phyloP scores from a whole-genome alignment of 768 basidiomycete genomes.

The Rhodotorula kratochvilovae region DNA sequence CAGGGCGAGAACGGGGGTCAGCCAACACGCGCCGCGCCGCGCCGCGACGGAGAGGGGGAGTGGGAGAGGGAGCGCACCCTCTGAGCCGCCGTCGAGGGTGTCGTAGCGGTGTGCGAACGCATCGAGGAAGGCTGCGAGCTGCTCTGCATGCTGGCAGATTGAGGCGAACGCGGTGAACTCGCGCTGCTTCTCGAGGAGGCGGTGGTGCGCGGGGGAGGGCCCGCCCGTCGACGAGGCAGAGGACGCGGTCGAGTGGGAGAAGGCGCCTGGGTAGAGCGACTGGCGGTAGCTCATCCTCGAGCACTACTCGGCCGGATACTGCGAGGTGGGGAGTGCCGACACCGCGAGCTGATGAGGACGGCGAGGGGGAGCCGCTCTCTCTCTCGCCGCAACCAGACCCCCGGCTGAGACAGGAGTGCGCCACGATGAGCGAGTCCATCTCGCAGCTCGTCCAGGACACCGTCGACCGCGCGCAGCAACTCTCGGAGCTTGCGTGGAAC shows the following conservation, averaged over 20 bases:
- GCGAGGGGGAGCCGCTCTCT: background rate
- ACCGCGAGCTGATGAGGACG: no score
- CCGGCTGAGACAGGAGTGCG: background rate
- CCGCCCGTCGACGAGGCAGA: background rate
- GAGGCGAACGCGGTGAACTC: conserved; percentile 33
- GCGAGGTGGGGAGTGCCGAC: background rate
- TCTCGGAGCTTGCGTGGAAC: conserved; percentile 10
- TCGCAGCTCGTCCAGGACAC: background rate
- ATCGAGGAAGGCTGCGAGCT: conserved; percentile 17
- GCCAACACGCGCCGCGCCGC: background rate
- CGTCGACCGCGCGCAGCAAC: background rate
- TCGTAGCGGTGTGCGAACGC: conserved; percentile 28
- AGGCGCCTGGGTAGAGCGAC: conserved; percentile 17
- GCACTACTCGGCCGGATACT: background rate
- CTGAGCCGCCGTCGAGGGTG: conserved; percentile 30
- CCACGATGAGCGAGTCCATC: background rate
- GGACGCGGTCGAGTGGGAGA: background rate
- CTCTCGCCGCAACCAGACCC: background rate
- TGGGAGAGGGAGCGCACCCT: conserved; percentile 20
- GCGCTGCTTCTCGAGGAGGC: conserved; percentile 39
- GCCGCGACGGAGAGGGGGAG: background rate
- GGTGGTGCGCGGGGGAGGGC: background rate
- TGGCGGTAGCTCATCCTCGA: conserved; percentile 22
- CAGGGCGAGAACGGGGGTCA: background rate
- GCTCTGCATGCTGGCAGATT: conserved; percentile 19